A percentile compares a stretch with the other conserved stretches of the same genome.
phyloP scores from a whole-genome alignment of 768 basidiomycete species.

The Mrakia gelida region DNA sequence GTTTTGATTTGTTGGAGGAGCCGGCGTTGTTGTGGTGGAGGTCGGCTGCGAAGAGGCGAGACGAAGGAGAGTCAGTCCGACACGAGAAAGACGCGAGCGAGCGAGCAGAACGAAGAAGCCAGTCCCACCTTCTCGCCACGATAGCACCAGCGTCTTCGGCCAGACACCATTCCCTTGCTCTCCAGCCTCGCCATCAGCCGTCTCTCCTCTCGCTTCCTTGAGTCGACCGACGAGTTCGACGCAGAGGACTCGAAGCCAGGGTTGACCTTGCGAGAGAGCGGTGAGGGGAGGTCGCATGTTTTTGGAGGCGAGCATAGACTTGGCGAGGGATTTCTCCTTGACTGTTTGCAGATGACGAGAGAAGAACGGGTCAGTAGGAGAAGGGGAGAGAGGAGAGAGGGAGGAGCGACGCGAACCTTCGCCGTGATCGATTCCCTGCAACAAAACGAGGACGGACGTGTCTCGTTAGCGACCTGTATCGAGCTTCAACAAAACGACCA shows the following conservation, averaged over 20 bases:
- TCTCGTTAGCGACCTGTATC: too few species aligned
- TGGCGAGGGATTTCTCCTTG: slow-evolving; percentile 73
- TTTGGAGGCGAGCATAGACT: slow-evolving; percentile 96
- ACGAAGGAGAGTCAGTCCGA: background rate
- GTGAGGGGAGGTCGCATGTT: slow-evolving; percentile 77
- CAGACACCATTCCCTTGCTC: slow-evolving; percentile 50
- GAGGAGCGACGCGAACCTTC: slow-evolving; percentile 58
- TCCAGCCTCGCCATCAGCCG: slow-evolving; percentile 45
- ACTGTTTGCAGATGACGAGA: slow-evolving; percentile 51
- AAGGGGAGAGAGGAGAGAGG: background rate
- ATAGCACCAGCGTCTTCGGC: slow-evolving; percentile 87
- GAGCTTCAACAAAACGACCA: too few species aligned
- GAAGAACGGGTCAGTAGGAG: background rate
- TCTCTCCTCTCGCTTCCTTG: slow-evolving; percentile 68
- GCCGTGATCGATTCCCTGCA: slow-evolving; percentile 69
- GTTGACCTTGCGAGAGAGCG: slow-evolving; percentile 67
- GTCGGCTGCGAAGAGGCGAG: background rate
- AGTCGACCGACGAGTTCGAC: slow-evolving; percentile 83
- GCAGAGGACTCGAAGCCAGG: slow-evolving; percentile 87
- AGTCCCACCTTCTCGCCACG: slow-evolving; percentile 61
- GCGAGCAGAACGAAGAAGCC: too few species aligned
- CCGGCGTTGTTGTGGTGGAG: slow-evolving; percentile 10
- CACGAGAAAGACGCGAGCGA: background rate
- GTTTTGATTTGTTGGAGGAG: slow-evolving; percentile 58
- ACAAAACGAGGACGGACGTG: slow-evolving; percentile 1